These are phyloP conservation scores for Deuterostichococcus epilithicus DNA, from an alignment of 139 green algal species.

Conservation along the genomic window DNA sequence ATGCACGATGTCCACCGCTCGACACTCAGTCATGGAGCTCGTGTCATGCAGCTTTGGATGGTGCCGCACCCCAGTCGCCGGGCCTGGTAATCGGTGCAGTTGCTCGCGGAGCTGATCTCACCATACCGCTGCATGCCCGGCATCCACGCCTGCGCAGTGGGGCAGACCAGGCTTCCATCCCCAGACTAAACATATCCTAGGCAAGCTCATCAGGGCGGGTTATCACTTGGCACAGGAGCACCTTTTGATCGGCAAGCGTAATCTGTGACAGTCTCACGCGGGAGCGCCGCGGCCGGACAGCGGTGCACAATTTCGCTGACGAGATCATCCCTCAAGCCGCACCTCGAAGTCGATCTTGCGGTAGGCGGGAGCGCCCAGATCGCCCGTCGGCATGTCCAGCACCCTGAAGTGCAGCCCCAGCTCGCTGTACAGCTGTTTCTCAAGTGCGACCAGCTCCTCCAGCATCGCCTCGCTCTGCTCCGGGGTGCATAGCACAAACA, in stretches of 20 bases:
- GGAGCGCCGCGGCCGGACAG: too few species aligned
- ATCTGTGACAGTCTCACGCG: too few species aligned
- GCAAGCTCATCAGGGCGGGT: too few species aligned
- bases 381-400: conserved; percentile 89
- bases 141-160: conserved; percentile 85
- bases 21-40: too few species aligned
- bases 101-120: conserved; percentile 93
- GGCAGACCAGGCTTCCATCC: too few species aligned
- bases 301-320: too few species aligned
- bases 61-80: conserved; percentile 54
- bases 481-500: conserved; percentile 93
- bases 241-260: too few species aligned
- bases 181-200: too few species aligned
- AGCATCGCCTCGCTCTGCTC: conserved; percentile 87
- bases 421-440: conserved; percentile 82
- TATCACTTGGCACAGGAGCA: too few species aligned
- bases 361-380: conserved; percentile 95
- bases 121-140: conserved; percentile 90
- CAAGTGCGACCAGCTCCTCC: conserved; percentile 76
- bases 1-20: too few species aligned
- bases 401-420: conserved; percentile 97
- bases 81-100: conserved; percentile 99
- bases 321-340: neutral
- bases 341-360: conserved; percentile 95
- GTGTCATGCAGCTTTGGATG: too few species aligned